These are phyloP conservation scores for Populus pruinosa DNA, from an alignment of 345 rosid species.

Conservation along the genomic window DNA sequence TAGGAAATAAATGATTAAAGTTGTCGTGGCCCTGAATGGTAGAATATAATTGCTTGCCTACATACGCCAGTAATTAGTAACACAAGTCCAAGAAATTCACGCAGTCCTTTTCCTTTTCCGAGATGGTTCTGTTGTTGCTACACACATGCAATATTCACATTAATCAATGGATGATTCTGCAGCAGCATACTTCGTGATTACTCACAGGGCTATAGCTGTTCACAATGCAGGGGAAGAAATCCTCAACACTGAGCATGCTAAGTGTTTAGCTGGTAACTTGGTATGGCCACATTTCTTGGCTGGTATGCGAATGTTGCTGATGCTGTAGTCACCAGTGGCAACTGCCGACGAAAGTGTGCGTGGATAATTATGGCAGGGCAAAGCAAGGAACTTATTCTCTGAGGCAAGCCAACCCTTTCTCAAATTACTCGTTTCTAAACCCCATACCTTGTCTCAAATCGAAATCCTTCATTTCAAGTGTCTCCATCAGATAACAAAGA, in stretches of 20 bases:
- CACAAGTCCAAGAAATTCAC: neutral
- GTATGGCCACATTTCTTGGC: neutral
- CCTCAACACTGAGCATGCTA: neutral
- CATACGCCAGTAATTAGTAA: too few species aligned
- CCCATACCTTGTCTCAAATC: neutral
- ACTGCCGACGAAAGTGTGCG: neutral
- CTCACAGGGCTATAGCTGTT: neutral
- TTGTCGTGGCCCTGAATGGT: neutral
- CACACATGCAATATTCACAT: neutral
- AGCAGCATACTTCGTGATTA: neutral
- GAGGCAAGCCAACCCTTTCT: neutral
- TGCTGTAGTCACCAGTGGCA: too few species aligned
- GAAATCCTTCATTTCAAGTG: too few species aligned
- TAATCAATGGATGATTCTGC: neutral
- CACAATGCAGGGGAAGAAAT: neutral
- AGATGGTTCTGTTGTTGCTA: neutral
- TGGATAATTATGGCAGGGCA: neutral
- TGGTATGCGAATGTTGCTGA: neutral
- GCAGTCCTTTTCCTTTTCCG: neutral
- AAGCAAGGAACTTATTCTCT: neutral
- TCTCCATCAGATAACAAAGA: neutral
- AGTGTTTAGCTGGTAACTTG: too few species aligned
- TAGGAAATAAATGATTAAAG: neutral
- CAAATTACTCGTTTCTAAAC: neutral
- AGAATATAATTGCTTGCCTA: too few species aligned